These are phyloP conservation scores for Polytrichum commune DNA, from an alignment of 225 moss, liverwort and hornwort genomes.

Conservation along the genomic window DNA sequence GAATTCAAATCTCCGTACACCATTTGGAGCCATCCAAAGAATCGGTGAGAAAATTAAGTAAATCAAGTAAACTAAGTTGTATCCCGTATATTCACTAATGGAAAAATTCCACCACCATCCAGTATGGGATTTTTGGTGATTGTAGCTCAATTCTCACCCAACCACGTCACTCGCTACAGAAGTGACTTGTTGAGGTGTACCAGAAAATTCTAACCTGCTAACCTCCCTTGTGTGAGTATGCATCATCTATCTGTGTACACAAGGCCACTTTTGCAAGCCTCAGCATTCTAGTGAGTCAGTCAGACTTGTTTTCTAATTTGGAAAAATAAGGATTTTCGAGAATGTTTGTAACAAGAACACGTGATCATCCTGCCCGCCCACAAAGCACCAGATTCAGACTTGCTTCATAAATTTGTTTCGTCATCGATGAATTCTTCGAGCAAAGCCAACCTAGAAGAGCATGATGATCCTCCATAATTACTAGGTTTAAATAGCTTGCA, in stretches of 20 bases:
- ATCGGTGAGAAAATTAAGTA: no score
- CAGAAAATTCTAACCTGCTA: background rate
- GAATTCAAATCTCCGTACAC: no score
- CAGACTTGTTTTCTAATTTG: background rate
- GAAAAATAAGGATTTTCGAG: slow-evolving; percentile 1
- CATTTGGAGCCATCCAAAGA: no score
- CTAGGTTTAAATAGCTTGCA: slow-evolving; percentile 52
- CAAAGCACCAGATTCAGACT: no score
- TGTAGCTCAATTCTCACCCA: slow-evolving; percentile 5
- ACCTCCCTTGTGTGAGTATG: background rate
- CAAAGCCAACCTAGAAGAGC: slow-evolving; percentile 37
- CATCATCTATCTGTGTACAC: background rate
- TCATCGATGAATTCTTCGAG: slow-evolving; percentile 45
- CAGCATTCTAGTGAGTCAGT: background rate
- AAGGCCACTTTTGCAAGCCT: background rate
- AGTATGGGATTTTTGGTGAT: slow-evolving; percentile 9
- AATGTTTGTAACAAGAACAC: background rate
- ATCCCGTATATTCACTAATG: slow-evolving; percentile 5
- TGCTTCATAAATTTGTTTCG: slow-evolving; percentile 25
- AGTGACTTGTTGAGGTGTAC: background rate
- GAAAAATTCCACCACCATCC: slow-evolving; percentile 14
- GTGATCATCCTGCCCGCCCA: background rate
- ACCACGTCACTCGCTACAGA: slow-evolving; percentile 1
- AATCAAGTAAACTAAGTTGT: background rate
- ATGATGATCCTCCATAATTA: slow-evolving; percentile 30